Percentiles rank a stretch among this genome's conserved stretches.
These are phyloP conservation scores for Cercis canadensis DNA, from an alignment of 306 rosid species.

Conservation along the genomic window DNA sequence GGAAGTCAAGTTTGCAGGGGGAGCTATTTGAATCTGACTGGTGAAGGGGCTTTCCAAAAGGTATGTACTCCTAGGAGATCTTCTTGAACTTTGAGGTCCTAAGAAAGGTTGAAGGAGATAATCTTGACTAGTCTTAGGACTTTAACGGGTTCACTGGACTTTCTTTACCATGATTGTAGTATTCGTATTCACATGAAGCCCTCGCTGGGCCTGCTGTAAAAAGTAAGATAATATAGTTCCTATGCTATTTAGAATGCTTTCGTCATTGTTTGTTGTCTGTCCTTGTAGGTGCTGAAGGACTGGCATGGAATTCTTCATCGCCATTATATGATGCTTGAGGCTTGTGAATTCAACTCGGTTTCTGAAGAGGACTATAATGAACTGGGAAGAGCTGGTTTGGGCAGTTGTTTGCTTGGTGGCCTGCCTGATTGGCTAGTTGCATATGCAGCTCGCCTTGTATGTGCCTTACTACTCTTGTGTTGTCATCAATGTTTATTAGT, in stretches of 20 bases:
- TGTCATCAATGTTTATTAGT: conserved; percentile 19
- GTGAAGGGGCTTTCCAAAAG: conserved; percentile 95
- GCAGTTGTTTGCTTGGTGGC: conserved; percentile 96
- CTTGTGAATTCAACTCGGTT: conserved; percentile 80
- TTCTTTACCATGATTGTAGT: conserved; percentile 20
- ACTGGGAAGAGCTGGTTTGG: conserved; percentile 94
- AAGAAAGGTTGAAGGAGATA: not conserved
- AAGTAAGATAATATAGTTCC: conserved; percentile 15
- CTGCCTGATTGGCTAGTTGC: conserved; percentile 97
- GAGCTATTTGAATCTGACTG: conserved; percentile 95
- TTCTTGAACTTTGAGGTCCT: conserved; percentile 1
- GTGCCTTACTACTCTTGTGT: conserved; percentile 32
- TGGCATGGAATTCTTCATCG: conserved; percentile 92
- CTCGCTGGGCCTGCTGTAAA: conserved; percentile 24
- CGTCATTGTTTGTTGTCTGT: conserved; percentile 26
- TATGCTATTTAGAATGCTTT: conserved; percentile 8
- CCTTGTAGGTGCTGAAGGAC: conserved; percentile 81
- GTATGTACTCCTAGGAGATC: conserved; percentile 41
- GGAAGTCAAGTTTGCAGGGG: conserved; percentile 99
- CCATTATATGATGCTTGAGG: conserved; percentile 88
- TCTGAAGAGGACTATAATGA: conserved; percentile 93
- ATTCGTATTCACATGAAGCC: conserved; percentile 2
- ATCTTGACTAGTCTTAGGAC: not conserved
- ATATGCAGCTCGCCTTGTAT: conserved; percentile 96
- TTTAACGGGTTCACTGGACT: conserved; percentile 13